A percentile compares a stretch with the other conserved stretches of the same genome.
These are phyloP conservation scores for Monosporascus ibericus DNA, from an alignment of 2,329 filamentous ascomycete species.

Conservation along the genomic window DNA sequence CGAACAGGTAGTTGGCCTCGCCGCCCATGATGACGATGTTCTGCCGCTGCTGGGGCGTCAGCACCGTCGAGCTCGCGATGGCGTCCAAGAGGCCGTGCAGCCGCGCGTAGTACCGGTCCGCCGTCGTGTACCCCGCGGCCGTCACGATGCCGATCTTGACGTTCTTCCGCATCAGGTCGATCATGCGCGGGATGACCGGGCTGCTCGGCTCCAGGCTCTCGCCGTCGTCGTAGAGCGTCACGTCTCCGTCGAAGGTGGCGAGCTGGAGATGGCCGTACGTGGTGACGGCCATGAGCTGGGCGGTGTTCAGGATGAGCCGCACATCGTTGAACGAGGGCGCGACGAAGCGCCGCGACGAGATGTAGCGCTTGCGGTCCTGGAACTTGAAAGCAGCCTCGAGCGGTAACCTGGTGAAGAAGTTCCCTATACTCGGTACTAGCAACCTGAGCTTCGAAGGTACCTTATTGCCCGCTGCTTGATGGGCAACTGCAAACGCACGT, in stretches of 20 bases:
- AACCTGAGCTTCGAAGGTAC: constrained; percentile 86
- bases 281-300: constrained; percentile 88
- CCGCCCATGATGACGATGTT: constrained; percentile 90
- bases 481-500: constrained; percentile 47
- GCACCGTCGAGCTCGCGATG: constrained; percentile 51
- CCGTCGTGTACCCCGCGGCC: constrained; percentile 88
- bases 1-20: constrained; percentile 93
- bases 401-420: constrained; percentile 83
- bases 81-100: constrained; percentile 83
- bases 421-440: constrained; percentile 84
- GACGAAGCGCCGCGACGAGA: constrained; percentile 87
- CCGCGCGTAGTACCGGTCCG: constrained; percentile 77
- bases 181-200: constrained; percentile 64
- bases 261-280: constrained; percentile 67
- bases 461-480: constrained; percentile 58
- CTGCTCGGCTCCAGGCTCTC: constrained; percentile 69
- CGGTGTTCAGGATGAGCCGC: constrained; percentile 85
- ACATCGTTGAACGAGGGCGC: constrained; percentile 97
- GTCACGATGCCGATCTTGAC: constrained; percentile 94
- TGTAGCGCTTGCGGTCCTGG: constrained; percentile 79
- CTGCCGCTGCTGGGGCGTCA: constrained; percentile 63
- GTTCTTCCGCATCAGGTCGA: constrained; percentile 67
- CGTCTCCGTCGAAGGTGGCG: constrained; percentile 95
- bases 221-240: constrained; percentile 91
- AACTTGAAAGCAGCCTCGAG: constrained; percentile 87